Conservation (phyloP, 441 rosid species). For the Bocquillonia castaneifolia region DNA sequence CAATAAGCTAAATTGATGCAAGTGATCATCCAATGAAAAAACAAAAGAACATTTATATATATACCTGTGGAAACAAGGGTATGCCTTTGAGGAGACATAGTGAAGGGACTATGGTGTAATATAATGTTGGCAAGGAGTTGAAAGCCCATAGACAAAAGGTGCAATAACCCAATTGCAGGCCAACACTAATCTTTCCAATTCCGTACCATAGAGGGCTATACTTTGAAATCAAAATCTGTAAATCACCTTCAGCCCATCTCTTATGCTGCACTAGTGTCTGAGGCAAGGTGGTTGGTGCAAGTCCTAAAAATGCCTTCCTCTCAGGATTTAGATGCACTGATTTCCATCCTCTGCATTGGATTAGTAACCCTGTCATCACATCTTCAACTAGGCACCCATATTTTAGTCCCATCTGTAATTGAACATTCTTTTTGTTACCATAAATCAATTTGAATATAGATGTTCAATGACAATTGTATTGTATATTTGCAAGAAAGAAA, state of each 20-base stretch:
- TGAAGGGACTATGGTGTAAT: conserved; percentile 48
- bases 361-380: conserved; percentile 65
- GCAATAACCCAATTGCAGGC: conserved; percentile 42
- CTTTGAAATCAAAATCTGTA: conserved; percentile 53
- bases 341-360: conserved; percentile 69
- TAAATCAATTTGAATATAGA: too few species aligned
- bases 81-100: conserved; percentile 49
- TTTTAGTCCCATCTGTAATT: conserved; percentile 60
- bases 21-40: too few species aligned
- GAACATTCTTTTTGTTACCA: conserved; percentile 11
- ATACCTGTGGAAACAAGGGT: conserved; percentile 62
- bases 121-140: conserved; percentile 39
- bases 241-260: conserved; percentile 70
- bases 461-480: too few species aligned
- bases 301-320: conserved; percentile 53
- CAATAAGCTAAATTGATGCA: too few species aligned
- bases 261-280: conserved; percentile 63
- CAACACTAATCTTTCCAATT: conserved; percentile 42
- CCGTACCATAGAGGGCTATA: conserved; percentile 51
- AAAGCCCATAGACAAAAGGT: conserved; percentile 47
- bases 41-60: too few species aligned
- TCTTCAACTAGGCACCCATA: conserved; percentile 73
- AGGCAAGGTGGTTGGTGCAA: conserved; percentile 46
- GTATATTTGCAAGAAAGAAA: too few species aligned
- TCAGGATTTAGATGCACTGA: conserved; percentile 55